phyloP scores from a whole-genome alignment of 1,284 basidiomycete genomes.

The Ustilago sp. region DNA sequence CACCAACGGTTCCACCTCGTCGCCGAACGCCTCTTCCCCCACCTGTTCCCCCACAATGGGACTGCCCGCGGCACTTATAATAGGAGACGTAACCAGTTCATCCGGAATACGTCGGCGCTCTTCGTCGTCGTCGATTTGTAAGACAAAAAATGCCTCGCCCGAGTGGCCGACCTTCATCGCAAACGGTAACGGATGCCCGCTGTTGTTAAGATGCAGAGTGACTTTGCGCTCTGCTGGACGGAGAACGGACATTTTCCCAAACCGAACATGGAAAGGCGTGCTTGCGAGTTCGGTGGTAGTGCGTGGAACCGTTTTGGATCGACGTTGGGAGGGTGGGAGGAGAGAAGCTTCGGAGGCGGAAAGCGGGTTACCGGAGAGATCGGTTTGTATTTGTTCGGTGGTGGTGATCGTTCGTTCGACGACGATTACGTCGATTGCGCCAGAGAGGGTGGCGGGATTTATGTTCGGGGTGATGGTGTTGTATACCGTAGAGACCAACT shows the following conservation, averaged over 20 bases:
- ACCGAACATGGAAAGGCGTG: slow-evolving; percentile 97
- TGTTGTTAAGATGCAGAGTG: slow-evolving; percentile 64
- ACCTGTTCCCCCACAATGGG: slow-evolving; percentile 30
- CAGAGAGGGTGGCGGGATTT: slow-evolving; percentile 68
- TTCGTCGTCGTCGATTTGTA: slow-evolving; percentile 85
- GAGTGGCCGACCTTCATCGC: slow-evolving; percentile 99
- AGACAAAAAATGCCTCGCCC: slow-evolving; percentile 98
- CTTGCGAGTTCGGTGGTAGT: slow-evolving; percentile 78
- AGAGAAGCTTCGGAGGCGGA: slow-evolving; percentile 17
- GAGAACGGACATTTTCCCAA: slow-evolving; percentile 97
- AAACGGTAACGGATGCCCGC: slow-evolving; percentile 79
- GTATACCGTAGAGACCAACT: slow-evolving; percentile 68
- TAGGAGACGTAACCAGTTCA: slow-evolving; percentile 91
- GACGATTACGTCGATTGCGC: slow-evolving; percentile 70
- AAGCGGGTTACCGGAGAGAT: slow-evolving; percentile 32
- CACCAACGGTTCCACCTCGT: slow-evolving; percentile 60
- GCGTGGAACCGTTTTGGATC: slow-evolving; percentile 39
- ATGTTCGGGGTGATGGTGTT: slow-evolving; percentile 69
- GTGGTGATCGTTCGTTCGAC: slow-evolving; percentile 71
- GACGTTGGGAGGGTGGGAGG: slow-evolving; percentile 34
- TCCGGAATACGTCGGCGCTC: slow-evolving; percentile 79
- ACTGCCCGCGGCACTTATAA: slow-evolving; percentile 65
- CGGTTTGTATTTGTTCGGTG: slow-evolving; percentile 73
- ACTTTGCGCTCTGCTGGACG: slow-evolving; percentile 93
- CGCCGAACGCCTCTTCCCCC: slow-evolving; percentile 14